phyloP scores from a whole-genome alignment of 768 basidiomycete genomes.

The Galerina marginata region DNA sequence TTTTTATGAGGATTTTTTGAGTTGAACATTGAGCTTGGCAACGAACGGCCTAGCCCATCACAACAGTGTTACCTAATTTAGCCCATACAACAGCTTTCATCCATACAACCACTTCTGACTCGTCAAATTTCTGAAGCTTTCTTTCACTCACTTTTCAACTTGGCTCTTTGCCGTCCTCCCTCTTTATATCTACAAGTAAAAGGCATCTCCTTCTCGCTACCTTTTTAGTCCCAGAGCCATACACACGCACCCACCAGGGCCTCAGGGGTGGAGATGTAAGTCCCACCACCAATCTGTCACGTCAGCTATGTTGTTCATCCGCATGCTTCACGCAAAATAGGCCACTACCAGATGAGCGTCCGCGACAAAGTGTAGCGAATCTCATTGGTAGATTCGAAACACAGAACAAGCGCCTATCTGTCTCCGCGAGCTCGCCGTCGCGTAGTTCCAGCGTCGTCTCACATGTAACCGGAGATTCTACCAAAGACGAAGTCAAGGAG shows the following conservation, averaged over 20 bases:
- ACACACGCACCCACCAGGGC: not conserved
- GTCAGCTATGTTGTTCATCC: slow-evolving; percentile 26
- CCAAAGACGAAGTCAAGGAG: slow-evolving; percentile 71
- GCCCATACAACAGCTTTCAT: slow-evolving; percentile 16
- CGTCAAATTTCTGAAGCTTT: slow-evolving; percentile 13
- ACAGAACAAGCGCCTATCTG: slow-evolving; percentile 70
- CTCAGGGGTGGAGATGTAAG: slow-evolving; percentile 39
- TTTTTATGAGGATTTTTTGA: not conserved
- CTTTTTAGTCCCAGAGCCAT: not conserved
- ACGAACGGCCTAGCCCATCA: slow-evolving; percentile 6
- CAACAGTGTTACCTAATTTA: slow-evolving; percentile 26
- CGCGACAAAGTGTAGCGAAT: slow-evolving; percentile 86
- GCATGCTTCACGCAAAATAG: slow-evolving; percentile 40
- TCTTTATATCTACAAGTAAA: not conserved
- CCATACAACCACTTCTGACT: slow-evolving; percentile 16
- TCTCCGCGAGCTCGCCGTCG: slow-evolving; percentile 40
- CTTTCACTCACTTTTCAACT: slow-evolving; percentile 13
- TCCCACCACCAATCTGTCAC: slow-evolving; percentile 19
- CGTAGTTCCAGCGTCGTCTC: slow-evolving; percentile 74
- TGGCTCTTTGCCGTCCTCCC: not conserved
- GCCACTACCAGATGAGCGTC: slow-evolving; percentile 89
- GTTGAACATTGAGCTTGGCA: not conserved
- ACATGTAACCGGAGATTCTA: slow-evolving; percentile 65
- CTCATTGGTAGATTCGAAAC: slow-evolving; percentile 90
- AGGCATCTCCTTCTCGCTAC: not conserved